These are phyloP conservation scores for Pinus tabuliformis DNA, from an alignment of 75 land plant genomes.

Conservation along the genomic window DNA sequence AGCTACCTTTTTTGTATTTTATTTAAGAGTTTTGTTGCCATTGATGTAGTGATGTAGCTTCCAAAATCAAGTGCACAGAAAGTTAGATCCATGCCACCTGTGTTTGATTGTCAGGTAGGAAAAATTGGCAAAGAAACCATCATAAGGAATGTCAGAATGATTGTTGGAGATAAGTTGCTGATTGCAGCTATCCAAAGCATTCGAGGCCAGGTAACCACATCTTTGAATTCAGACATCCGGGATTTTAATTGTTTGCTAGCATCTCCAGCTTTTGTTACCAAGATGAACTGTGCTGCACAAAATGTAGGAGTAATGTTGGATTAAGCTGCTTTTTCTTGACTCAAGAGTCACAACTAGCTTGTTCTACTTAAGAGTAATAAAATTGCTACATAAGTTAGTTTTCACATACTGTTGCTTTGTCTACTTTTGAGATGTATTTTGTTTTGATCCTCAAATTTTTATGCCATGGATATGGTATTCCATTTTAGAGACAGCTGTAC, in stretches of 20 bases:
- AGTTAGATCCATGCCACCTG: conserved; percentile 1
- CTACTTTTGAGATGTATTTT: too few species aligned
- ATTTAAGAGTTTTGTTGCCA: not conserved
- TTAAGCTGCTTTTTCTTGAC: too few species aligned
- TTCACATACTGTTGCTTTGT: too few species aligned
- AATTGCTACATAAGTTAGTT: too few species aligned
- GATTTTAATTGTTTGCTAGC: too few species aligned
- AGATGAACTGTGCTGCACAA: too few species aligned
- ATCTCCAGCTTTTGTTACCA: too few species aligned
- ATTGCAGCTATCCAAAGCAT: conserved; percentile 5
- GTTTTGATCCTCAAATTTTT: too few species aligned
- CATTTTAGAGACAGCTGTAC: not conserved
- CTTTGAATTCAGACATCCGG: too few species aligned
- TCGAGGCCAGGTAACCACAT: not conserved
- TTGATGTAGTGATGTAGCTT: not conserved
- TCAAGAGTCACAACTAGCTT: too few species aligned
- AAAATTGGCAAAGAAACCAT: conserved; percentile 7
- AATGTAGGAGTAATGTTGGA: too few species aligned
- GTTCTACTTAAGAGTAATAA: too few species aligned
- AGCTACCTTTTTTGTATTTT: not conserved
- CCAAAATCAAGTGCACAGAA: not conserved
- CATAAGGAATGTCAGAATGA: conserved; percentile 9
- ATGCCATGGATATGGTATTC: not conserved
- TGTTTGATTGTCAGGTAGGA: conserved; percentile 4
- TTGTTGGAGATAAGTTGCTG: conserved; percentile 10